Evolutionary conservation across 306 rosid genomes (phyloP), one percentile per base, ranked within the genome.

Genomic region (Nissolia schottii): DNA sequence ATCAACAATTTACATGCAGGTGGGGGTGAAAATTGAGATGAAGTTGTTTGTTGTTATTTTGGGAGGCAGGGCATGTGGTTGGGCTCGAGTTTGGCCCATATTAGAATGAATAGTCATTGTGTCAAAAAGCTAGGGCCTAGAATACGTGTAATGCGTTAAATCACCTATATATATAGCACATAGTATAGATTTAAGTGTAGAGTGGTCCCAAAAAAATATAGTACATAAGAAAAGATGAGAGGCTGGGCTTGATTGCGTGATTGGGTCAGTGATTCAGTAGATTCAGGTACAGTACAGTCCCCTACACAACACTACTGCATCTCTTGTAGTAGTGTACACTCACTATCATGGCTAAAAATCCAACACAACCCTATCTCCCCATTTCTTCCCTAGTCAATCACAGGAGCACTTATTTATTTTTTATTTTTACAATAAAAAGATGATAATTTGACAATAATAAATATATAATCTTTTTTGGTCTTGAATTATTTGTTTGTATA

Each of bases 21-120:
- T n/a, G n/a, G n/a, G n/a, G n/a, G n/a, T n/a, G n/a, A n/a, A 7
- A 29, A 3, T 45, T n/a, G 43, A 16, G 45, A 59, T 31, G 25
- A 31, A 32, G 45, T 59, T 15, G 27, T 74, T 25, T 56, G 32
- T 25, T 53, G 45, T n/a, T n/a, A n/a, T n/a, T n/a, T n/a, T n/a
- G 35, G 37, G 37, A 35, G 37, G 70, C 70, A 68, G 14, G 9
- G 57, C 48, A 77, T 82, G 80, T 74, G 80, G 75, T 55, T 78
- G 82, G 86, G 86, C 73, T 57, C 27, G 73, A 43, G 31, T 51
- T 81, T 79, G 82, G 80, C 59, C 77, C 71, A 9, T 8, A 10
- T 49, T 20, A 18, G 14, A 31, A 28, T 2, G 63, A 49, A 35
- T 9, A 22, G 23, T n/a, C 10, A 23, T 72, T 59, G 66, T 29